Evolutionary conservation across 2,329 filamentous ascomycete species (phyloP), one percentile per base, ranked within the genome.

Genomic region (Akanthomyces dipterigenus): DNA sequence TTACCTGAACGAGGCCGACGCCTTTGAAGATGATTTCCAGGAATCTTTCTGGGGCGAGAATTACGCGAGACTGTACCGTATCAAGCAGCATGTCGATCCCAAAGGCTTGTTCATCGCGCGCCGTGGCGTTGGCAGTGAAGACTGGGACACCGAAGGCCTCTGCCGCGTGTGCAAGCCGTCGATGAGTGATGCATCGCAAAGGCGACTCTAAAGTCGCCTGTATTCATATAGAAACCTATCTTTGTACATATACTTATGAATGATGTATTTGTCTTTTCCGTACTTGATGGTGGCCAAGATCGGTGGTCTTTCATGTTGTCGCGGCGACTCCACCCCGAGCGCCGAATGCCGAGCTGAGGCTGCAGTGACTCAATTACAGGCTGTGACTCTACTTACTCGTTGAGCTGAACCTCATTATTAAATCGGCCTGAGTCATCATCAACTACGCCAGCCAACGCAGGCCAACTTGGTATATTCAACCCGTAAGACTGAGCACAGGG

Each of bases 71-170:
- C 57, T 76, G 9, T 73, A 73, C 38, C 34, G 66, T 49, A 61
- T 76, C 1, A 76, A 76, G 68, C 68, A 72, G 63, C 64, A 70
- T 62, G 63, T 71, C 22, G 73, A 76, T 16, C 73, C 73, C n/a
- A 67, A 66, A 28, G 69, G 70, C 7, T 54, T 76, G 0, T 73
- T 76, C 28, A 75, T 74, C 50, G 69, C 71, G 7, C 69, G 71
- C 36, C 73, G 70, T 20, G 73, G 72, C 20, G 73, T 76, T 8
- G 75, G 75, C 0, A 72, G 70, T 7, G 75, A 76, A 63, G 68
- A 75, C 45, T 77, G 75, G 70, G 66, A 72, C 20, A 60, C 59
- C 31, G 58, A 64, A 20, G 60, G 61, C 3, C 34, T 63, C 20
- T 60, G 56, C 36, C 36, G 43, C 5, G 45, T 64, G 14, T 56